phyloP scores from a whole-genome alignment of 257 asterid genomes.

The Oldenlandia corymbosa region DNA sequence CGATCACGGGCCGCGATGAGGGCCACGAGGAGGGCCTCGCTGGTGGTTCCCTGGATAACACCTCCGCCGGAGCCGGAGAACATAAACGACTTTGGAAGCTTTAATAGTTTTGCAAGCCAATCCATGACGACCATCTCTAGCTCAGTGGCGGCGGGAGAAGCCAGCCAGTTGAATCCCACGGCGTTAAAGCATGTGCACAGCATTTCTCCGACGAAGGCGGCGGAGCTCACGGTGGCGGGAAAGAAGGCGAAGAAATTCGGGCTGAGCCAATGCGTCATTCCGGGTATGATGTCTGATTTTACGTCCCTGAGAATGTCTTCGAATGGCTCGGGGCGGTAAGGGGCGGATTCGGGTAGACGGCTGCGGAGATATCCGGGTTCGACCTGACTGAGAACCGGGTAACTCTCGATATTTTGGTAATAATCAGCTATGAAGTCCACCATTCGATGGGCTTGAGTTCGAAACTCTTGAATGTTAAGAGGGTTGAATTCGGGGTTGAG shows the following conservation, averaged over 20 bases:
- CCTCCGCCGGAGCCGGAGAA: slow-evolving; percentile 87
- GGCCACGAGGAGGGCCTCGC: slow-evolving; percentile 58
- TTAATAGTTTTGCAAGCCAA: slow-evolving; percentile 65
- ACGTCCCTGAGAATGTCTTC: slow-evolving; percentile 53
- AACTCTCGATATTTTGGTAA: slow-evolving; percentile 57
- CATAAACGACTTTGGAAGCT: slow-evolving; percentile 49
- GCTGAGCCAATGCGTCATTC: slow-evolving; percentile 80
- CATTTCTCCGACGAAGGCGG: slow-evolving; percentile 70
- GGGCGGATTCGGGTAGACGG: slow-evolving; percentile 55
- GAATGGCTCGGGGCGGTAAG: slow-evolving; percentile 50
- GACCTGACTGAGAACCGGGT: slow-evolving; percentile 74
- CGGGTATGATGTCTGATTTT: slow-evolving; percentile 56
- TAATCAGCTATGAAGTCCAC: slow-evolving; percentile 70
- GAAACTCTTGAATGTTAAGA: slow-evolving; percentile 54
- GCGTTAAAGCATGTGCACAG: slow-evolving; percentile 61
- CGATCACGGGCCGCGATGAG: slow-evolving; percentile 63
- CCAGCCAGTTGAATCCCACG: slow-evolving; percentile 81
- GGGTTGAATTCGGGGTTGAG: slow-evolving; percentile 34
- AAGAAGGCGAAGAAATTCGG: slow-evolving; percentile 72
- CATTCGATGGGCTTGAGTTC: slow-evolving; percentile 52
- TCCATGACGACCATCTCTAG: slow-evolving; percentile 80
- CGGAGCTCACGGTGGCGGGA: slow-evolving; percentile 64
- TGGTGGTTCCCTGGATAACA: slow-evolving; percentile 70
- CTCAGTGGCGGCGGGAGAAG: slow-evolving; percentile 85
- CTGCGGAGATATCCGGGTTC: slow-evolving; percentile 61